A percentile compares a stretch with the other conserved stretches of the same genome.
These are phyloP conservation scores for Neofusicoccum kwambonambiense DNA, from an alignment of 2,329 filamentous ascomycete species.

Conservation along the genomic window DNA sequence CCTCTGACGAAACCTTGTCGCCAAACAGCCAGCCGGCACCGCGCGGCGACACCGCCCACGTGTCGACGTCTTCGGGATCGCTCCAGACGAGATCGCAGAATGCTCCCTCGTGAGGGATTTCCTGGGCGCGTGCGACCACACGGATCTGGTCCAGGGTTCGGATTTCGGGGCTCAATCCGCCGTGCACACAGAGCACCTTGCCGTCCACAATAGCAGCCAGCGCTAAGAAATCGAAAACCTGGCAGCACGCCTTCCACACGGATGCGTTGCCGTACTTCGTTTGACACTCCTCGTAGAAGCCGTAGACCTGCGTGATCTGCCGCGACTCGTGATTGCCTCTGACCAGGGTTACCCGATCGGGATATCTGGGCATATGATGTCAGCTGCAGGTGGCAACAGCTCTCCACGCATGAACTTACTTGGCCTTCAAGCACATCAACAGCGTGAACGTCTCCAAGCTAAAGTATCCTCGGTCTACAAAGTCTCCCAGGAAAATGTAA, in stretches of 20 bases:
- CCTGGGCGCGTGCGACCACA: constrained; percentile 75
- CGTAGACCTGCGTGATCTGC: constrained; percentile 98
- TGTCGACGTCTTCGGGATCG: constrained; percentile 69
- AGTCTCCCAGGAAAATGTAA: constrained; percentile 71
- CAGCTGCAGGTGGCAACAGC: constrained; percentile 10
- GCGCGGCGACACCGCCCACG: constrained; percentile 67
- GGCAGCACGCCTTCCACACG: constrained; percentile 99
- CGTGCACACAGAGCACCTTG: constrained; percentile 98
- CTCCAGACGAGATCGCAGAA: constrained; percentile 99
- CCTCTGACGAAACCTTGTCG: constrained; percentile 69
- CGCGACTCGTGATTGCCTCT: constrained; percentile 92
- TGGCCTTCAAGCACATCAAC: constrained; percentile 70
- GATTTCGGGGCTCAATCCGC: constrained; percentile 96
- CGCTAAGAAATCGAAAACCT: constrained; percentile 97
- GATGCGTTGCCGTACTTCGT: constrained; percentile 99
- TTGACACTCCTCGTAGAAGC: constrained; percentile 98
- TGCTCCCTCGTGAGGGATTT: constrained; percentile 95
- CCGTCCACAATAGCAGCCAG: constrained; percentile 97
- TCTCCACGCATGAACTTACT: constrained; percentile 46
- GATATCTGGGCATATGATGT: constrained; percentile 52
- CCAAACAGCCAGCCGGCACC: constrained; percentile 69
- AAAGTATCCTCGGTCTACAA: constrained; percentile 73
- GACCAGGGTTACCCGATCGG: constrained; percentile 70
- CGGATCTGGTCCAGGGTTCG: constrained; percentile 87
- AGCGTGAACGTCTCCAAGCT: constrained; percentile 72